These are phyloP conservation scores for Populus pruinosa DNA, from an alignment of 345 rosid species.

Conservation along the genomic window DNA sequence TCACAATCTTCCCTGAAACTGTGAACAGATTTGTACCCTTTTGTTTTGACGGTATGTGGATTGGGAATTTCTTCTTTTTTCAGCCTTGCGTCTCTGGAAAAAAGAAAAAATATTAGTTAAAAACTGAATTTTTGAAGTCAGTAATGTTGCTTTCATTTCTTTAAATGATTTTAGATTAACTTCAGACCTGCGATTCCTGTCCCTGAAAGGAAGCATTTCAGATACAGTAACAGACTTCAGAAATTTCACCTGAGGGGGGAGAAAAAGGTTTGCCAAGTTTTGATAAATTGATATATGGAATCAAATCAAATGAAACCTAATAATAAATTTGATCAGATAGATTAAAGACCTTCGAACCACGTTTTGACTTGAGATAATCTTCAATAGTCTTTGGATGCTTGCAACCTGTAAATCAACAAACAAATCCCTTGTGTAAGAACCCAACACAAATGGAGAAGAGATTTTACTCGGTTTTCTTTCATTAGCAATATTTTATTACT, in stretches of 20 bases:
- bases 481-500: too few species aligned
- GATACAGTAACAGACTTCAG: slow-evolving; percentile 15
- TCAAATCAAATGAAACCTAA: too few species aligned
- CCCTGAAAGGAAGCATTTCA: slow-evolving; percentile 23
- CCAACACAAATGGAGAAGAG: too few species aligned
- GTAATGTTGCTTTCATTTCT: neutral
- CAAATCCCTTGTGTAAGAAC: neutral
- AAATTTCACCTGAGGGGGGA: slow-evolving; percentile 14
- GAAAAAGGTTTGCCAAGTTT: too few species aligned
- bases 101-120: neutral
- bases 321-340: neutral
- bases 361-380: slow-evolving; percentile 23
- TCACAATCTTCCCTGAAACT: slow-evolving; percentile 3
- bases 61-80: neutral
- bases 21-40: neutral
- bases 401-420: slow-evolving; percentile 16
- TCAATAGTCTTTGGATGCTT: slow-evolving; percentile 21
- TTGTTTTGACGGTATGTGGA: neutral
- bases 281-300: neutral
- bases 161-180: neutral
- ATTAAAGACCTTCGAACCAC: slow-evolving; percentile 15
- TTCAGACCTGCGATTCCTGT: slow-evolving; percentile 11
- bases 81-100: slow-evolving; percentile 6
- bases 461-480: too few species aligned
- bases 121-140: neutral